Percentiles rank a stretch among this genome's conserved stretches.
phyloP scores from a whole-genome alignment of 2,329 filamentous ascomycete species.

The Xylariaceae sp. region DNA sequence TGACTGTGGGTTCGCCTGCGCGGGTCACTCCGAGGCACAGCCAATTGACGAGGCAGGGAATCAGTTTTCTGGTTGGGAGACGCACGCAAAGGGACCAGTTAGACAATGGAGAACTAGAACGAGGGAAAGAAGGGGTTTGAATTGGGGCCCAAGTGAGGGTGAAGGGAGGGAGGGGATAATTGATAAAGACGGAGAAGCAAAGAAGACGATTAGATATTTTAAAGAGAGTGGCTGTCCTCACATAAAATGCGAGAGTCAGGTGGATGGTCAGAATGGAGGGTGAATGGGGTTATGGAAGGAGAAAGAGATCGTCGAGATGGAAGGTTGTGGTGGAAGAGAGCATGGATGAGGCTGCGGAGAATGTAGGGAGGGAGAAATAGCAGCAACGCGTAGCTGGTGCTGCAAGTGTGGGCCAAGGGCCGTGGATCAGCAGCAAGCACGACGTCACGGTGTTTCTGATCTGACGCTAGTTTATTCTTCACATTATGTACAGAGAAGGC shows the following conservation, averaged over 20 bases:
- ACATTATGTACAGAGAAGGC: neutral
- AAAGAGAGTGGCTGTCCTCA: constrained; percentile 12
- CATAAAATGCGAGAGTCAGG: constrained; percentile 1
- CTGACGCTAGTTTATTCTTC: neutral
- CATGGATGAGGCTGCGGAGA: constrained; percentile 10
- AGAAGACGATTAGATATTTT: neutral
- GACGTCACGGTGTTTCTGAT: neutral
- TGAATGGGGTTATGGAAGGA: neutral
- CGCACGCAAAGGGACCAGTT: neutral
- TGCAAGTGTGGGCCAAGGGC: neutral
- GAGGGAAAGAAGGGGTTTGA: neutral
- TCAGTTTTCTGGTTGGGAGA: neutral
- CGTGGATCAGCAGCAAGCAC: neutral
- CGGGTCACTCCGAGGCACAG: constrained; percentile 7
- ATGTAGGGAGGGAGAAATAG: constrained; percentile 11
- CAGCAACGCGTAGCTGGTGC: neutral
- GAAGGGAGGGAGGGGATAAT: neutral
- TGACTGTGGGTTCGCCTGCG: neutral
- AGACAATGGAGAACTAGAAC: neutral
- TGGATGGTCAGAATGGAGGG: neutral
- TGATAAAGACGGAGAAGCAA: neutral
- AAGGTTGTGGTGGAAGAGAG: neutral
- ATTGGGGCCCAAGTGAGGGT: neutral
- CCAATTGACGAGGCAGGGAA: neutral
- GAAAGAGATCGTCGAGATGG: neutral